These are phyloP conservation scores for Petunia hybrid DNA, from an alignment of 305 asterid species.

Conservation along the genomic window DNA sequence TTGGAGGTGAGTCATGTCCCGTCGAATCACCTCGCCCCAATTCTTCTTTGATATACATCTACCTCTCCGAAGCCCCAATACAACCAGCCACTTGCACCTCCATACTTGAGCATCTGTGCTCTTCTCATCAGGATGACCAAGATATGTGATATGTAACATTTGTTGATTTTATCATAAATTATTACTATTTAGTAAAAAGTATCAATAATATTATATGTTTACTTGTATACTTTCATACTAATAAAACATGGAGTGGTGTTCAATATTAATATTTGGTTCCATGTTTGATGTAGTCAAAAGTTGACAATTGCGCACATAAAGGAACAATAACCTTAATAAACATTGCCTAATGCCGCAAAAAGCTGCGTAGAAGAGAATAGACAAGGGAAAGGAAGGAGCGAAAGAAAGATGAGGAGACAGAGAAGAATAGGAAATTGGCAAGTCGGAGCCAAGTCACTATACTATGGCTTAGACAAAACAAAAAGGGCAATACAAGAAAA, in stretches of 20 bases:
- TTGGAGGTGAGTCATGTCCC: too few relatives aligned
- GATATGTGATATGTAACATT: not conserved
- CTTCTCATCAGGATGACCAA: not conserved
- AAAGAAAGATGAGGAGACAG: not conserved
- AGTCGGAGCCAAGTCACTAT: not conserved
- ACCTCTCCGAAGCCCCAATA: too few relatives aligned
- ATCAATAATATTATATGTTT: not conserved
- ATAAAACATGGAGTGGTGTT: too few relatives aligned
- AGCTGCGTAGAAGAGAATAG: not conserved
- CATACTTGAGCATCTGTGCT: too few relatives aligned
- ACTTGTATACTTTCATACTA: too few relatives aligned
- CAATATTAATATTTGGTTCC: too few relatives aligned
- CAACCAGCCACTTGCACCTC: too few relatives aligned
- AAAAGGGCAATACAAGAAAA: not conserved
- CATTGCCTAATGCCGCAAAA: not conserved
- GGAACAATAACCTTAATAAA: not conserved
- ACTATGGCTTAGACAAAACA: constrained; percentile 3
- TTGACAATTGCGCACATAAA: not conserved
- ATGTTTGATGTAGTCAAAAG: not conserved
- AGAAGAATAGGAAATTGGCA: not conserved
- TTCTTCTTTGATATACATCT: too few relatives aligned
- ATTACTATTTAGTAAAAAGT: too few relatives aligned
- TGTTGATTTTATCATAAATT: not conserved
- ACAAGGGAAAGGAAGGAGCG: not conserved
- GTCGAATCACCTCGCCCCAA: too few relatives aligned